Conservation (phyloP, 2,329 filamentous ascomycete species). For the Atkinsonella texensis region DNA sequence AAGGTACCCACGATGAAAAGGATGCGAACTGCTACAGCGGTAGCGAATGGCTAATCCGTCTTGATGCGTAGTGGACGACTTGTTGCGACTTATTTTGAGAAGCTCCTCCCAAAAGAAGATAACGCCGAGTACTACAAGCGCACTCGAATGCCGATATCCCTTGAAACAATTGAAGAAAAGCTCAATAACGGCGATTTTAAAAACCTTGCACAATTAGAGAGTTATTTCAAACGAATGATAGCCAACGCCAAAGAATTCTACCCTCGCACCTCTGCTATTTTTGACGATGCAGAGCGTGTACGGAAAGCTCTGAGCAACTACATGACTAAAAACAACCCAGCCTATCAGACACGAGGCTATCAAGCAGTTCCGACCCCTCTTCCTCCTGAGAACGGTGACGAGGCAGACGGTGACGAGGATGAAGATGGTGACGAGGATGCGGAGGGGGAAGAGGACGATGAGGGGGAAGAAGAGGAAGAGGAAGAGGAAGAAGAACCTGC, state of each 20-base stretch:
- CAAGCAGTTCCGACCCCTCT: slow-evolving; percentile 62
- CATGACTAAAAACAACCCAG: slow-evolving; percentile 79
- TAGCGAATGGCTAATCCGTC: not conserved
- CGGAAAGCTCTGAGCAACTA: slow-evolving; percentile 78
- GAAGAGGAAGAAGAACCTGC: slow-evolving; percentile 20
- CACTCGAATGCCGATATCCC: slow-evolving; percentile 66
- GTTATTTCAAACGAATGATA: slow-evolving; percentile 80
- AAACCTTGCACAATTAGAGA: slow-evolving; percentile 63
- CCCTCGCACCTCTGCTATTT: slow-evolving; percentile 56
- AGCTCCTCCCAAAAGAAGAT: slow-evolving; percentile 49
- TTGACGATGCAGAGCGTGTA: slow-evolving; percentile 76
- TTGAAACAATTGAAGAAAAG: slow-evolving; percentile 66
- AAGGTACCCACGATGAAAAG: slow-evolving; percentile 40
- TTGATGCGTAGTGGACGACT: slow-evolving; percentile 47
- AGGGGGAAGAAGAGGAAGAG: slow-evolving; percentile 20
- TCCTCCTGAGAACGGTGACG: slow-evolving; percentile 28
- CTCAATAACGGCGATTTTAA: slow-evolving; percentile 56
- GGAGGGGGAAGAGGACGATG: slow-evolving; percentile 20
- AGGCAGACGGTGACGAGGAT: slow-evolving; percentile 18
- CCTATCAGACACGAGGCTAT: slow-evolving; percentile 59
- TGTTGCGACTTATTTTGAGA: slow-evolving; percentile 65
- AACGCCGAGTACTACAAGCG: slow-evolving; percentile 67
- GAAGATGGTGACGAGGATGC: slow-evolving; percentile 17
- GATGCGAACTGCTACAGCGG: too few species aligned
- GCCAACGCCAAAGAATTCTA: slow-evolving; percentile 81